A percentile compares a stretch with the other conserved stretches of the same genome.
Evolutionary conservation across 345 rosid genomes (phyloP).

Genomic region (Gossypium anomalum): DNA sequence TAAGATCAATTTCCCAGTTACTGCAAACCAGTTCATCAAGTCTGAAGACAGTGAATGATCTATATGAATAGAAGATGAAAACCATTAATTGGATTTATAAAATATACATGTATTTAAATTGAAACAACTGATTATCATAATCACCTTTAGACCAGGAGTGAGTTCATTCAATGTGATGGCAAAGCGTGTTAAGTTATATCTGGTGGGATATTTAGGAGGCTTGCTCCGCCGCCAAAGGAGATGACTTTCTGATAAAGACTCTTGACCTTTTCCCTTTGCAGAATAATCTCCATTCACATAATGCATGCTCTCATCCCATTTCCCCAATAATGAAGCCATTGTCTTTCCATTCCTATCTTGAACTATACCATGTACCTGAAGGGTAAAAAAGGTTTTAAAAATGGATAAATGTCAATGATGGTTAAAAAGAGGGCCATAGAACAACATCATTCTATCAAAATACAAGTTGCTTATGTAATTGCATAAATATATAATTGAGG

Average conservation of each 20-base stretch:
- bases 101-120: background rate
- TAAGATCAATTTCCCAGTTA: slow-evolving; percentile 3
- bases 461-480: background rate
- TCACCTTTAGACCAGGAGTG: slow-evolving; percentile 82
- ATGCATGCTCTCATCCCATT: slow-evolving; percentile 97
- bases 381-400: background rate
- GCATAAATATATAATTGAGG: background rate
- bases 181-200: slow-evolving; percentile 85
- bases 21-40: background rate
- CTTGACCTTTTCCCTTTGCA: slow-evolving; percentile 63
- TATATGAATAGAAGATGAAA: too few species aligned
- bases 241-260: slow-evolving; percentile 51
- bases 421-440: background rate
- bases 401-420: background rate
- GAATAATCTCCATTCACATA: slow-evolving; percentile 68
- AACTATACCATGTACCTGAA: slow-evolving; percentile 90
- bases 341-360: slow-evolving; percentile 77
- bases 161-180: slow-evolving; percentile 88
- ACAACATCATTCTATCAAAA: background rate
- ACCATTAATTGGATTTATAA: too few species aligned
- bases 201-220: slow-evolving; percentile 68
- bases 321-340: slow-evolving; percentile 79
- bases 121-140: slow-evolving; percentile 8
- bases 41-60: background rate
- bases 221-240: slow-evolving; percentile 79